Percentiles rank a stretch among this genome's conserved stretches.
These are phyloP conservation scores for Cystobasidium tubakii DNA, from an alignment of 768 basidiomycete species.

Conservation along the genomic window DNA sequence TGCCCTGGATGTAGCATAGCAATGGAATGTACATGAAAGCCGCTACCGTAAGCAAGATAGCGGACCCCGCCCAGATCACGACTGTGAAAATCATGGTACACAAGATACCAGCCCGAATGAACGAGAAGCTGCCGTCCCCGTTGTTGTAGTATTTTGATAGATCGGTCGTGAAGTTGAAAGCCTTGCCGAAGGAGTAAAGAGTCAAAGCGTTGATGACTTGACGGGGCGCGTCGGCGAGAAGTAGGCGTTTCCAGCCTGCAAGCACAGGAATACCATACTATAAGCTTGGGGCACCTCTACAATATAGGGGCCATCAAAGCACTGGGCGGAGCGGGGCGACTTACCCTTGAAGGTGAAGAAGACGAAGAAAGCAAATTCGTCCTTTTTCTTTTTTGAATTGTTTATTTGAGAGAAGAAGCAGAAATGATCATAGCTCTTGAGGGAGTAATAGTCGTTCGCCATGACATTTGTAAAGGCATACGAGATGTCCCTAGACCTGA, in stretches of 20 bases:
- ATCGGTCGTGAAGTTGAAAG: slow-evolving; percentile 70
- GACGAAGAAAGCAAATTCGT: slow-evolving; percentile 97
- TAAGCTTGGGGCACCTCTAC: no score
- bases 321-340: slow-evolving; percentile 42
- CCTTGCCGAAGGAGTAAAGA: slow-evolving; percentile 80
- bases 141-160: slow-evolving; percentile 54
- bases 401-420: slow-evolving; percentile 97
- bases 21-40: slow-evolving; percentile 88
- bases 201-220: slow-evolving; percentile 96
- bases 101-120: slow-evolving; percentile 75
- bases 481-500: slow-evolving; percentile 90
- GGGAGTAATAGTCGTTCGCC: slow-evolving; percentile 86
- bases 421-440: slow-evolving; percentile 72
- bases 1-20: slow-evolving; percentile 89
- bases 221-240: slow-evolving; percentile 90
- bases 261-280: no score
- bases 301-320: no score
- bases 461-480: slow-evolving; percentile 97
- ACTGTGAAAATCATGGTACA: slow-evolving; percentile 87
- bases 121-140: slow-evolving; percentile 42
- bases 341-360: slow-evolving; percentile 98
- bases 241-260: slow-evolving; percentile 75
- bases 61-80: slow-evolving; percentile 73
- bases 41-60: slow-evolving; percentile 73
- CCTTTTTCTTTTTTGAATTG: slow-evolving; percentile 89